Percentiles rank a stretch among this genome's conserved stretches.
phyloP scores from a whole-genome alignment of 176 grass and related monocot species.

The Saccharum spontaneum region DNA sequence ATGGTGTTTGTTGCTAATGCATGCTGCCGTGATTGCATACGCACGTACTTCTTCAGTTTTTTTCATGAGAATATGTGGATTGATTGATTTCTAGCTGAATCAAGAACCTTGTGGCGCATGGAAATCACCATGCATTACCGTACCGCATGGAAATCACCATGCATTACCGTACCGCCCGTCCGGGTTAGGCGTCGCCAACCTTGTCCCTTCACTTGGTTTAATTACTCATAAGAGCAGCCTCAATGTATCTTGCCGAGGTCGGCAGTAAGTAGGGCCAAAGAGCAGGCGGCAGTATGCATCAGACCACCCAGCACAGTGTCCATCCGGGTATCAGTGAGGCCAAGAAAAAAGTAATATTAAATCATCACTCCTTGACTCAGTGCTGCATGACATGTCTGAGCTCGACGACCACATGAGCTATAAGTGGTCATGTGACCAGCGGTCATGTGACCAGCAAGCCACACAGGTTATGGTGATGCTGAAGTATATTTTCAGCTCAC shows the following conservation, averaged over 20 bases:
- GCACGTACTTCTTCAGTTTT: neutral
- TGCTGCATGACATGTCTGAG: too few species aligned
- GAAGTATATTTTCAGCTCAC: neutral
- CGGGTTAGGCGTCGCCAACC: neutral
- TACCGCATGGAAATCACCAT: too few species aligned
- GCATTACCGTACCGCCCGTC: neutral
- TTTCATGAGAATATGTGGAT: neutral
- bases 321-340: too few species aligned
- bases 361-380: too few species aligned
- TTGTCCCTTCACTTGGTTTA: neutral
- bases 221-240: too few species aligned
- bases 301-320: too few species aligned
- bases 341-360: too few species aligned
- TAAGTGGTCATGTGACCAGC: too few species aligned
- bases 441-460: neutral
- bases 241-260: too few species aligned
- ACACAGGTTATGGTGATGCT: neutral
- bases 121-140: neutral
- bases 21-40: neutral
- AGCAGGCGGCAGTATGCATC: too few species aligned
- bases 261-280: too few species aligned
- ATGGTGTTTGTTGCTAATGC: neutral
- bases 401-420: too few species aligned
- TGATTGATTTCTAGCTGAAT: neutral
- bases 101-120: neutral